Evolutionary conservation across 1,139 yeast species (phyloP).

Genomic region (Geotrichum candidum): DNA sequence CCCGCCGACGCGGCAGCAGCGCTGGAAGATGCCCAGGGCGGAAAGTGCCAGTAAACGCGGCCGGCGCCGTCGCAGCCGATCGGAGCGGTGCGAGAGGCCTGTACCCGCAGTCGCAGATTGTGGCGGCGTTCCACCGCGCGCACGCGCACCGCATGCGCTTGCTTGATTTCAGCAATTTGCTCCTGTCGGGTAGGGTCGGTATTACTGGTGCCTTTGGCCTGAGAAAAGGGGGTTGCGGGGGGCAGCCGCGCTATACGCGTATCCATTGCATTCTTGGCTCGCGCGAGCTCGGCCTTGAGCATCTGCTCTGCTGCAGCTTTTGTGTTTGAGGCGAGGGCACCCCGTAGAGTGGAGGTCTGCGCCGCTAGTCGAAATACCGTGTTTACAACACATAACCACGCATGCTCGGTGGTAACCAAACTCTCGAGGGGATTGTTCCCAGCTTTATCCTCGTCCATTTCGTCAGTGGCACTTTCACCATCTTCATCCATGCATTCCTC

Average conservation of each 20-base stretch:
- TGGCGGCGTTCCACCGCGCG: neutral
- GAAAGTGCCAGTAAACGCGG: neutral
- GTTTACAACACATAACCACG: neutral
- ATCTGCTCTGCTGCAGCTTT: neutral
- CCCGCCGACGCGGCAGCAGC: neutral
- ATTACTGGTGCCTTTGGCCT: neutral
- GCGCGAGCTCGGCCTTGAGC: neutral
- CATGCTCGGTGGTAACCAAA: neutral
- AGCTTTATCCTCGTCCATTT: neutral
- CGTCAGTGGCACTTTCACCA: neutral
- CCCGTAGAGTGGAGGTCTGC: neutral
- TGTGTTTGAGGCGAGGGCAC: neutral
- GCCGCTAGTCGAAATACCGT: neutral
- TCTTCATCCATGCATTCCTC: neutral
- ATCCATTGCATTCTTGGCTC: neutral
- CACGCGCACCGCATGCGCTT: neutral
- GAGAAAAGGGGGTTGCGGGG: neutral
- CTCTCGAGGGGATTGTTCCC: neutral
- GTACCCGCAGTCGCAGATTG: neutral
- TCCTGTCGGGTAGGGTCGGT: neutral
- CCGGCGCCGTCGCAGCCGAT: neutral
- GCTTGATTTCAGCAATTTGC: neutral
- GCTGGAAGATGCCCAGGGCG: neutral
- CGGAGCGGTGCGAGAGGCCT: neutral
- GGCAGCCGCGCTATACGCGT: neutral